Conservation (phyloP, 768 basidiomycete species). For the Tricholoma sp. region DNA sequence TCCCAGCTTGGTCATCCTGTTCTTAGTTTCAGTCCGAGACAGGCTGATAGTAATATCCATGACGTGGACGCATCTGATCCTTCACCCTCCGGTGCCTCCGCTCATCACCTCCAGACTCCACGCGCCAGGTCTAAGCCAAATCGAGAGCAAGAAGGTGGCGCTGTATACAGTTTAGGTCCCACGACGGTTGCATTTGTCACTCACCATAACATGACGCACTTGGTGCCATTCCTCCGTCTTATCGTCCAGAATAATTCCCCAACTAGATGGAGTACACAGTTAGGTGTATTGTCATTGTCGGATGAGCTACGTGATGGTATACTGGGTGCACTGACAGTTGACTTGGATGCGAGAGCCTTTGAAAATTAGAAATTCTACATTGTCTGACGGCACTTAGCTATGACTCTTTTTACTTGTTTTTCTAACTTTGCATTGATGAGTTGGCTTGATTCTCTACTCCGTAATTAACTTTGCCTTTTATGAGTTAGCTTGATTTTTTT, state of each 20-base stretch:
- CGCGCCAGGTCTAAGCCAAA: neutral
- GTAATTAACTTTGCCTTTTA: too few relatives aligned
- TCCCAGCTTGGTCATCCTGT: neutral
- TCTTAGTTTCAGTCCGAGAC: neutral
- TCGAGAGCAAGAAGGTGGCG: neutral
- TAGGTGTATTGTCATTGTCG: neutral
- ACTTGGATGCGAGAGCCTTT: too few relatives aligned
- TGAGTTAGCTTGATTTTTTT: too few relatives aligned
- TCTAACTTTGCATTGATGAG: too few relatives aligned
- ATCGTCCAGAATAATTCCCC: neutral
- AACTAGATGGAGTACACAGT: neutral
- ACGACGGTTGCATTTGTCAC: neutral
- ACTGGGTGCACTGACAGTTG: neutral
- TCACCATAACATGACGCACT: neutral
- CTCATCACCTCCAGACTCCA: neutral
- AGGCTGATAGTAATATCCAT: neutral
- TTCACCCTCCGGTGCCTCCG: neutral
- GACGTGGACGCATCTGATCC: neutral
- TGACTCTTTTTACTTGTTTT: too few relatives aligned
- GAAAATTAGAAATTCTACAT: too few relatives aligned
- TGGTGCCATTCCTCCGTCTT: neutral
- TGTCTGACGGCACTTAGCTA: too few relatives aligned
- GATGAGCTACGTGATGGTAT: neutral
- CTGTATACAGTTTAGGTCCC: neutral
- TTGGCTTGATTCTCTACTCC: too few relatives aligned